Percentiles rank a stretch among this genome's conserved stretches.
phyloP scores from a whole-genome alignment of 1,284 basidiomycete genomes.

The Entoloma clypeatum region DNA sequence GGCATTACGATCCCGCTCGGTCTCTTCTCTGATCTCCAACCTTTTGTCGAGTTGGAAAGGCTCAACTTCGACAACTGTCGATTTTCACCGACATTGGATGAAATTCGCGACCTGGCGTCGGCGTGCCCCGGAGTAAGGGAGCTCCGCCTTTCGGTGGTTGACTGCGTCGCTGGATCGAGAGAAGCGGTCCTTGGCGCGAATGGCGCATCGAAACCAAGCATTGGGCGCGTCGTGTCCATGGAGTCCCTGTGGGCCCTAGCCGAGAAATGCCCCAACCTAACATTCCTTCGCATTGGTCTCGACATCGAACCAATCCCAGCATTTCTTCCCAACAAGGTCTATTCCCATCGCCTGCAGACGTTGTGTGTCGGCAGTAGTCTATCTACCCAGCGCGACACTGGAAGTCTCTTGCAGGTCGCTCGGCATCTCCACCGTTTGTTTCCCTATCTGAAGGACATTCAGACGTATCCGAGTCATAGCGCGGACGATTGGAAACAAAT shows the following conservation, averaged over 20 bases:
- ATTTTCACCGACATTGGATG: not conserved
- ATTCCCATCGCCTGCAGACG: not conserved
- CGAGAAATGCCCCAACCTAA: constrained; percentile 4
- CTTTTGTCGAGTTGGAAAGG: not conserved
- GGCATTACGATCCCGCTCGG: not conserved
- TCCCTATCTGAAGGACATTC: constrained; percentile 1
- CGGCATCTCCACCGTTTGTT: constrained; percentile 2
- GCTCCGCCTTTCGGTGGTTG: not conserved
- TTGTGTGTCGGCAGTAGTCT: not conserved
- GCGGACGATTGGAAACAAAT: not conserved
- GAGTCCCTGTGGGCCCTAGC: constrained; percentile 7
- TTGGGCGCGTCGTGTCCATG: not conserved
- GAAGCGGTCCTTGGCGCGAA: not conserved
- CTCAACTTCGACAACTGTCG: not conserved
- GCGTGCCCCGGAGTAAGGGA: constrained; percentile 1
- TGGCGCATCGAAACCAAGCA: not conserved
- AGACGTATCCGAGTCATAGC: not conserved
- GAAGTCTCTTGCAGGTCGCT: not conserved
- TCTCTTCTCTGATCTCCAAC: not conserved
- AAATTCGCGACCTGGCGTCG: constrained; percentile 1
- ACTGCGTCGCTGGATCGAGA: not conserved
- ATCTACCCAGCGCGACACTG: not conserved
- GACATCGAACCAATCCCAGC: not conserved
- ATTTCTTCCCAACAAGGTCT: not conserved
- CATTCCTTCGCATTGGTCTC: constrained; percentile 4